Evolutionary conservation across 495 filamentous ascomycete genomes (phyloP), one percentile per base, ranked within the genome.

Genomic region (Penicillium atrosanguineum): DNA sequence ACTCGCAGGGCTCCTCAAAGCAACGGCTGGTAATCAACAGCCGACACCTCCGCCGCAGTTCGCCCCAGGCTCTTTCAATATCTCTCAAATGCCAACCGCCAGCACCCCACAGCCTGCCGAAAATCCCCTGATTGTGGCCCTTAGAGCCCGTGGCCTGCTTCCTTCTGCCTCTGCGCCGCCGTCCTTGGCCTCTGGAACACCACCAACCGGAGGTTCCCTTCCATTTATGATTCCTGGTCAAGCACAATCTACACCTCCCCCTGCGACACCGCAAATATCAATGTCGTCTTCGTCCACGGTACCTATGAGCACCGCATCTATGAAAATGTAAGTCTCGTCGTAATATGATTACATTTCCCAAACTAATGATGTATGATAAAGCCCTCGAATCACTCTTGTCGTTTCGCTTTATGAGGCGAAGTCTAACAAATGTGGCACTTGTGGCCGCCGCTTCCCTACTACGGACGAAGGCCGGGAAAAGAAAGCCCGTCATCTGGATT

Each of bases 401-500:
- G 73, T 82, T 36, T 77, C 75, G 31, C 79, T 97, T 6, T 91
- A 94, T 67, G 89, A 90, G 53, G 77, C 84, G 34, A 79, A 86
- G 36, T 88, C 93, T 6, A 88, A 91, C 52, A 85, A 89, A 55
- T 98, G 94, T 67, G 87, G 83, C 21, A 92, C 92, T 36, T 98
- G 94, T 73, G 94, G 92, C 45, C 84, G 90, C 31, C 86, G 94
- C 5, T 98, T 97, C 65, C 76, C 77, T 29, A 77, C 82, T 19
- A 87, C 86, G 21, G 87, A 88, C 41, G 82, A 90, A 57, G 93
- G 91, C 25, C 87, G 83, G 55, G 81, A 83, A 62, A 86, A 85
- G 71, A 97, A 97, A 71, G 87, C 87, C n/a, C 83, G 88, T 1
- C 94, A 98, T 72, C 80, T 97, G 69, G 94, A 98, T 67, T 97